Conservation (phyloP, 768 basidiomycete species). For the Suillus clintonianus region DNA sequence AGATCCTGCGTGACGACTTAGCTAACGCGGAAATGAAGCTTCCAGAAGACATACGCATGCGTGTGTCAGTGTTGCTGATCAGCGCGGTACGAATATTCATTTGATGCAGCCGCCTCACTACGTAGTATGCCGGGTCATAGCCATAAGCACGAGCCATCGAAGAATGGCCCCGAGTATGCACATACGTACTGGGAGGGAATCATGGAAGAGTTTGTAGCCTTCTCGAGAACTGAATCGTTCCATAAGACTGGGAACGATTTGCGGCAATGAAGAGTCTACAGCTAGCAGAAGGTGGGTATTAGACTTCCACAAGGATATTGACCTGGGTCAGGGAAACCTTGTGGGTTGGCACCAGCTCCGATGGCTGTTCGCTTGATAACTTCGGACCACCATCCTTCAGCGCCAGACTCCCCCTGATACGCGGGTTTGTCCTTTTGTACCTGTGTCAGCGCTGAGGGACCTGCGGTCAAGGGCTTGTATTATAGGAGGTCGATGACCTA, state of each 20-base stretch:
- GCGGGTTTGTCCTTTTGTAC: constrained; percentile 61
- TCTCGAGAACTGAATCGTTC: constrained; percentile 66
- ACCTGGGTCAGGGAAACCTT: constrained; percentile 38
- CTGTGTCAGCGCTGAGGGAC: constrained; percentile 43
- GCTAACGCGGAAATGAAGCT: constrained; percentile 2
- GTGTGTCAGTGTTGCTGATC: constrained; percentile 71
- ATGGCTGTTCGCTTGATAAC: constrained; percentile 75
- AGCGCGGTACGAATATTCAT: constrained; percentile 55
- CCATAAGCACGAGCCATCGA: constrained; percentile 9
- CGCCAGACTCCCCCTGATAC: constrained; percentile 49
- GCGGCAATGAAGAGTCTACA: constrained; percentile 51
- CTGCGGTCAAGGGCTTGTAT: neutral
- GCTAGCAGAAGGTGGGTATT: constrained; percentile 36
- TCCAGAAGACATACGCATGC: constrained; percentile 57
- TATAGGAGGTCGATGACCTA: neutral
- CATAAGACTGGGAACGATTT: constrained; percentile 65
- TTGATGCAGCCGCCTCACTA: constrained; percentile 49
- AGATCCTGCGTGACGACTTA: constrained; percentile 33
- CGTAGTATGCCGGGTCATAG: neutral
- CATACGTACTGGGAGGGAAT: constrained; percentile 49
- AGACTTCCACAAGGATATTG: constrained; percentile 9
- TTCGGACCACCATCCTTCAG: constrained; percentile 72
- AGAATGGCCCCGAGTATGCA: constrained; percentile 4
- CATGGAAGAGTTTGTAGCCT: constrained; percentile 66
- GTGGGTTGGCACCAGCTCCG: constrained; percentile 67